Evolutionary conservation across 176 grass and related monocot species (phyloP), one percentile per base, ranked within the genome.

Genomic region (Aegilops sharonensis): DNA sequence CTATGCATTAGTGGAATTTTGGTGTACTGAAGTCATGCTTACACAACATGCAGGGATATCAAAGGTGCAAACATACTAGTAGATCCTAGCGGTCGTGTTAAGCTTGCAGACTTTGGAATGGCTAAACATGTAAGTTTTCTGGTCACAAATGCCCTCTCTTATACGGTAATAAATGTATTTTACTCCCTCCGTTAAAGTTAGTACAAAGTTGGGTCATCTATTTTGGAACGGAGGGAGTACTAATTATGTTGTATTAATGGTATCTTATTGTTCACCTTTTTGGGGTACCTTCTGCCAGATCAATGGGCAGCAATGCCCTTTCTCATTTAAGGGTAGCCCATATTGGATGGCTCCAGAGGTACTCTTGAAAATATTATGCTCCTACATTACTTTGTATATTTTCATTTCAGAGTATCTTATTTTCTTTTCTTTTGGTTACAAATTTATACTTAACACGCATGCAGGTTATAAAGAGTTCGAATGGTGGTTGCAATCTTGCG

Each of bases 301-400:
- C 82, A 96, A 90, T 54, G 94, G 97, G 57, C 92, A 96, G 78
- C 93, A 95, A 29, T 98, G 97, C 79, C 94, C 94, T 59, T 93
- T 99, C 74, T 99, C 97, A 76, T 99, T 99, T 87, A 99, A 96
- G 83, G 94, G 97, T 75, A 99, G 97, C 79, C 97, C 97, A 74
- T 99, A 99, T 68, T 96, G 92, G 97, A 99, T 99, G 97, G 97
- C 94, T 88, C 97, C 94, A 69, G 97, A 99, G 94, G 97, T 99
- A 92, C 64, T 83, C 45, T 47, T 84, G 43, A 75, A 89, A 86
- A 72, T 76, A 17, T 56, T 56, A 63, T 31, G 14, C 50, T 88
- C 65, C 25, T 89, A 36, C 61, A 47, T 80, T 78, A 52, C 66
- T 88, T 79, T 47, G 3, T 20, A 59, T 80, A 62, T 81, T 70